Evolutionary conservation across 495 filamentous ascomycete genomes (phyloP).

Genomic region (Penicillium egyptiacum): DNA sequence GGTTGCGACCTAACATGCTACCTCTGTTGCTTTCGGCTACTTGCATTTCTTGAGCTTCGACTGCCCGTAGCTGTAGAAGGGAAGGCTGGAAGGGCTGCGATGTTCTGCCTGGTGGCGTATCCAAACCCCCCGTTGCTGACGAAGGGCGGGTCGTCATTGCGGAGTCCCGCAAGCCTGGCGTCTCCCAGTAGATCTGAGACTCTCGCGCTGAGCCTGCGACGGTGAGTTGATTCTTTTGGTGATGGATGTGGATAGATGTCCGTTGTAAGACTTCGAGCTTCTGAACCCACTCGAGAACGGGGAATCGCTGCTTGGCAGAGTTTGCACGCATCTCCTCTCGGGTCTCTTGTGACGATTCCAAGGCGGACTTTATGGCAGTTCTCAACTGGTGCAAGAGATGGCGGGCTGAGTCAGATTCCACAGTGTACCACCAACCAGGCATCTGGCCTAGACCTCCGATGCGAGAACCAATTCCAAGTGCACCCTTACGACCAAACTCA

Average conservation of each 20-base stretch:
- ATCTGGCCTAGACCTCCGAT: slow-evolving; percentile 63
- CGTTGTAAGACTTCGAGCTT: slow-evolving; percentile 52
- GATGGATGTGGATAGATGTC: slow-evolving; percentile 34
- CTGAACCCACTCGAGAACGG: slow-evolving; percentile 58
- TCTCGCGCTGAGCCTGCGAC: slow-evolving; percentile 6
- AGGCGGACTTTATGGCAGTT: slow-evolving; percentile 57
- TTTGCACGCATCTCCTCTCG: slow-evolving; percentile 63
- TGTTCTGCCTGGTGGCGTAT: slow-evolving; percentile 2
- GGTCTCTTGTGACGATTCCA: slow-evolving; percentile 52
- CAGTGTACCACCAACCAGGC: slow-evolving; percentile 71
- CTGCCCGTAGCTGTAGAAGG: slow-evolving; percentile 18
- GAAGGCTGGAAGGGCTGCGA: slow-evolving; percentile 18
- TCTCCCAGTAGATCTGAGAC: slow-evolving; percentile 13
- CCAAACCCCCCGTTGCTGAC: slow-evolving; percentile 7
- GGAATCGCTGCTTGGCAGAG: slow-evolving; percentile 66
- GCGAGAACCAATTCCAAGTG: slow-evolving; percentile 62
- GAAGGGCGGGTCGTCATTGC: slow-evolving; percentile 3
- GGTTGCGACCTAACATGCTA: slow-evolving; percentile 14
- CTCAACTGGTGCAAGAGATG: slow-evolving; percentile 66
- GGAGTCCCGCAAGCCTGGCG: slow-evolving; percentile 1
- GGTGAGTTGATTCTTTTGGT: slow-evolving; percentile 21
- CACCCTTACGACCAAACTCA: slow-evolving; percentile 72
- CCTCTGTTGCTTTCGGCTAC: slow-evolving; percentile 6
- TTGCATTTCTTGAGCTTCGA: slow-evolving; percentile 9
- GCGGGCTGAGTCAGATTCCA: slow-evolving; percentile 32